Base-by-base conservation (phyloP, 176 grass and related monocot genomes). In the Eragrostis nindensis region DNA sequence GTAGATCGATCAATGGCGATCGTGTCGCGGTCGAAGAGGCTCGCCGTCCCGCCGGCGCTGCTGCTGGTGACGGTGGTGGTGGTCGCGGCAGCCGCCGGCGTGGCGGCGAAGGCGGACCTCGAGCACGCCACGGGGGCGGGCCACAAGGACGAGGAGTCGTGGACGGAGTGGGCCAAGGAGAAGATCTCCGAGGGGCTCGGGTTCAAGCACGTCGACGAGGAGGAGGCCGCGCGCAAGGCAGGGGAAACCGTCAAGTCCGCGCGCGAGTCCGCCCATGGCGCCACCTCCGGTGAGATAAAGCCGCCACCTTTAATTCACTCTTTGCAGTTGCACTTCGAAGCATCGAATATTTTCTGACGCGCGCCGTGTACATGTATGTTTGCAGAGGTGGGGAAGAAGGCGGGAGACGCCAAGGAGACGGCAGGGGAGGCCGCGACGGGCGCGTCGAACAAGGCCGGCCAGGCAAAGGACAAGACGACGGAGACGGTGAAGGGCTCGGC, bases 111-210 rank as follows among this genome's bases (percentile, higher is more conserved):
- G 84, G 68, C 71, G 29, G 72, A 24, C 62, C 3, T 61, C 4
- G 68, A 16, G 44, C 76, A 18, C 0, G 50, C 53, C 66, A 26
- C 19, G 71, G 76, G 89, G 19, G 60, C 25, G 8, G 74, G 15
- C 41, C 43, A 67, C 18, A 75, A 64, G 44, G 84, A 83, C 13
- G 80, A 93, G 13, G 91, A 87, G 78, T 87, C 86, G 5, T 93
- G 94, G 94, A 75, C 86, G 46, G 76, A 6, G 9, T 91, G 94
- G 91, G 89, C 87, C 65, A 97, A 97, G 84, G 94, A 97, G 0
- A 94, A 94, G 89, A 84, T 94, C 89, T 26, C 73, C 75, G 91
- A 87, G 55, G 94, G 94, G 3, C 68, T 97, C 4, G 89, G 91
- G 21, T 62, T 94, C 14, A 86, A 91, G 63, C 70, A 90, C 56